Evolutionary conservation across 2,329 filamentous ascomycete species (phyloP).

Genomic region (Zarea fungicola): DNA sequence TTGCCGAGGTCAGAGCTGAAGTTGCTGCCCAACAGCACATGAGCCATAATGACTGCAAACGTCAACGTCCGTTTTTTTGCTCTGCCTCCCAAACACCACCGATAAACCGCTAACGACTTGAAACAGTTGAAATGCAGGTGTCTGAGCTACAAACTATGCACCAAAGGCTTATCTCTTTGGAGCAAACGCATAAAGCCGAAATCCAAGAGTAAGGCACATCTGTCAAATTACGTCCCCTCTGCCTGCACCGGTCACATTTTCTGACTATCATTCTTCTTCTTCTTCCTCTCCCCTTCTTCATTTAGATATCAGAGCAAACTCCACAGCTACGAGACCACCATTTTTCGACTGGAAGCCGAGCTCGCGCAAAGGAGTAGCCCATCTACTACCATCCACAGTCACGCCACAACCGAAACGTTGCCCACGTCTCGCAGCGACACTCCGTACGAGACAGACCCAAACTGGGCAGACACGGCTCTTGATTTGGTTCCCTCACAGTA

Average conservation of each 20-base stretch:
- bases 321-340: not conserved
- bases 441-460: slow-evolving; percentile 1
- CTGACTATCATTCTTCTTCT: not conserved
- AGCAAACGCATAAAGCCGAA: slow-evolving; percentile 79
- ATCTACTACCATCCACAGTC: slow-evolving; percentile 35
- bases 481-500: slow-evolving; percentile 78
- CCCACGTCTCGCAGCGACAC: too few species aligned
- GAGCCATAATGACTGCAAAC: too few species aligned
- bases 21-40: slow-evolving; percentile 81
- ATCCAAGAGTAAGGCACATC: slow-evolving; percentile 70
- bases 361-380: not conserved
- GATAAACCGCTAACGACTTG: too few species aligned
- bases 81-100: too few species aligned
- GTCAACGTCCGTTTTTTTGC: too few species aligned
- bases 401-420: too few species aligned
- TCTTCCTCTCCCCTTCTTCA: too few species aligned
- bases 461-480: slow-evolving; percentile 72
- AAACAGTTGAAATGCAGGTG: too few species aligned
- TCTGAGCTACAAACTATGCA: slow-evolving; percentile 92
- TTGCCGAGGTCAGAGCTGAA: slow-evolving; percentile 84
- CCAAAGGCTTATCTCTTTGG: slow-evolving; percentile 87
- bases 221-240: too few species aligned
- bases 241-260: too few species aligned
- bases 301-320: not conserved
- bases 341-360: not conserved